Evolutionary conservation across 2,329 filamentous ascomycete species (phyloP).

Genomic region (Zymoseptoria passerinii): DNA sequence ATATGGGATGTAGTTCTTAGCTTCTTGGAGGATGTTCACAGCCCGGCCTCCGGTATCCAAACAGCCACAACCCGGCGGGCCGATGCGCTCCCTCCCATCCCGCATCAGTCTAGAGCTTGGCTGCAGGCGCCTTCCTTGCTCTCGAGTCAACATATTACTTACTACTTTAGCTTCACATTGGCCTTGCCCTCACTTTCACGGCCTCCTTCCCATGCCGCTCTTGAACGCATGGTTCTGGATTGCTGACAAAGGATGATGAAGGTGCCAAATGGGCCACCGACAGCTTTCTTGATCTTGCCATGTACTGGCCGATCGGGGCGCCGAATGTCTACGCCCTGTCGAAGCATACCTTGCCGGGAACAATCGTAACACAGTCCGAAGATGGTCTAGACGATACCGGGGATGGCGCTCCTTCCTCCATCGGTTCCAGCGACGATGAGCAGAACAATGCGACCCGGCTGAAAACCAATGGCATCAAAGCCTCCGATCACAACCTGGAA

Average conservation of each 20-base stretch:
- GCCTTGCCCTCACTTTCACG: not conserved
- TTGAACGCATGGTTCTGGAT: not conserved
- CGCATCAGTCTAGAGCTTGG: too few relatives aligned
- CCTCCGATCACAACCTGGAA: not conserved
- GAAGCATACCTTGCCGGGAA: conserved; percentile 49
- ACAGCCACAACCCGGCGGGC: not conserved
- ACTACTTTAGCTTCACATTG: not conserved
- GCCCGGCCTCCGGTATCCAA: too few relatives aligned
- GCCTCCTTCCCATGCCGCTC: not conserved
- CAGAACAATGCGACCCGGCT: conserved; percentile 1
- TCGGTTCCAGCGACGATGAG: not conserved
- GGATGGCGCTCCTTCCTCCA: not conserved
- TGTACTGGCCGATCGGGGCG: conserved; percentile 89
- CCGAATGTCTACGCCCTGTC: conserved; percentile 74
- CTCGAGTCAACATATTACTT: not conserved
- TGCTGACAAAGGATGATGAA: conserved; percentile 3
- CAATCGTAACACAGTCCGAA: conserved; percentile 50
- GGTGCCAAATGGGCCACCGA: conserved; percentile 5
- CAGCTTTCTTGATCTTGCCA: conserved; percentile 35
- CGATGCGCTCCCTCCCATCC: not conserved
- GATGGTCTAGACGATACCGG: conserved; percentile 41
- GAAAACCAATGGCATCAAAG: not conserved
- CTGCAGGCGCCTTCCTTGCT: not conserved
- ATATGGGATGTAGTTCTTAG: not conserved
- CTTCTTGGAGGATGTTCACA: not conserved